Conservation (phyloP, 2,329 filamentous ascomycete genomes). For the Incumbomyces delicatus region DNA sequence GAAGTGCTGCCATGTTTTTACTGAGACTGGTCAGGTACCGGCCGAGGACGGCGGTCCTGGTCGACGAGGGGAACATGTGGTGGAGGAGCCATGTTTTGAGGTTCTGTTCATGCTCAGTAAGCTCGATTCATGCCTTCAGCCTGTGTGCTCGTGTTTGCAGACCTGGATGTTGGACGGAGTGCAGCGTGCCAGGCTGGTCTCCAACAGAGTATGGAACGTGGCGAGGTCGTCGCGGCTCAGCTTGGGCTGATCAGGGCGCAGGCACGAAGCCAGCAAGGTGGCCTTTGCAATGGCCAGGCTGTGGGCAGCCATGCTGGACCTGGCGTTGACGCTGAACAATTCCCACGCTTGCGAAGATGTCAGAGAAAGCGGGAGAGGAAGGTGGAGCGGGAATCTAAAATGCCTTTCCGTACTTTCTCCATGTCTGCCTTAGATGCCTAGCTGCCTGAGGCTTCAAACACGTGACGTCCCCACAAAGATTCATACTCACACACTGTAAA, state of each 20-base stretch:
- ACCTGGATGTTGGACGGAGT: conserved; percentile 79
- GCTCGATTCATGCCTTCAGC: conserved; percentile 5
- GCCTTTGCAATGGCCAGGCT: conserved; percentile 65
- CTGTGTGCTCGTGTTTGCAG: conserved; percentile 39
- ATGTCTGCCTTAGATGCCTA: too few species aligned
- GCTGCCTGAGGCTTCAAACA: too few species aligned
- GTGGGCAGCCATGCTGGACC: conserved; percentile 19
- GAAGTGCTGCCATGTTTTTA: conserved; percentile 42
- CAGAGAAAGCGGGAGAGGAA: too few species aligned
- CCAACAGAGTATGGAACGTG: conserved; percentile 56
- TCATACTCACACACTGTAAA: too few species aligned
- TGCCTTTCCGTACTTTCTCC: too few species aligned
- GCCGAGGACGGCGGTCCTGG: conserved; percentile 57
- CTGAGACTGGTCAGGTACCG: conserved; percentile 67
- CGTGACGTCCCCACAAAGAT: too few species aligned
- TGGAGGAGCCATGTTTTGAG: conserved; percentile 78
- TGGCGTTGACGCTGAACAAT: conserved; percentile 12
- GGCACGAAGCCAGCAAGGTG: conserved; percentile 62
- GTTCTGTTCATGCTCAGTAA: conserved; percentile 47
- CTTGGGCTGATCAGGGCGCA: conserved; percentile 63
- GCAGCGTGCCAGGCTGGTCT: conserved; percentile 58
- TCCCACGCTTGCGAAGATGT: too few species aligned
- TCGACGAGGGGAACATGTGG: conserved; percentile 58
- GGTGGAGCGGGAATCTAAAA: too few species aligned
- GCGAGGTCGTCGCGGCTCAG: conserved; percentile 58